Conservation (phyloP, 106 monocot genomes). For the Apostasia shenzhenica region DNA sequence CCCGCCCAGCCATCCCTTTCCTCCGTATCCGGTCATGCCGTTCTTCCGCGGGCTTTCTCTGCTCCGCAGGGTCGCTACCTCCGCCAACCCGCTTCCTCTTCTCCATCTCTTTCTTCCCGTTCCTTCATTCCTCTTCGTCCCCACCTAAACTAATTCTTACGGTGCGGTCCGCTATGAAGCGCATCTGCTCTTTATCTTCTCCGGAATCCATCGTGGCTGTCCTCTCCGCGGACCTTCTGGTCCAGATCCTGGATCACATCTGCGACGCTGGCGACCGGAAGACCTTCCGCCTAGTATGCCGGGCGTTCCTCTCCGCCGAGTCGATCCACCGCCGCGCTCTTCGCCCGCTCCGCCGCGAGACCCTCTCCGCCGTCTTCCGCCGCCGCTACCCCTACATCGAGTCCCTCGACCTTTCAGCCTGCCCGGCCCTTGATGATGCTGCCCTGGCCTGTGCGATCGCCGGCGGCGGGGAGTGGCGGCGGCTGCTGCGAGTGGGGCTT, state of each 20-base stretch:
- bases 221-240: slow-evolving; percentile 59
- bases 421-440: slow-evolving; percentile 34
- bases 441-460: slow-evolving; percentile 13
- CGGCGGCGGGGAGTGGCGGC: background rate
- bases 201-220: slow-evolving; percentile 13
- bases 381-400: slow-evolving; percentile 28
- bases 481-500: slow-evolving; percentile 33
- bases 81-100: background rate
- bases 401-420: slow-evolving; percentile 54
- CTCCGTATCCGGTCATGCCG: slow-evolving; percentile 7
- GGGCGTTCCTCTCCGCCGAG: slow-evolving; percentile 42
- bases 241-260: slow-evolving; percentile 49
- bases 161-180: background rate
- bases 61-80: background rate
- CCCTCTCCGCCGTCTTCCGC: slow-evolving; percentile 31
- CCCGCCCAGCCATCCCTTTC: background rate
- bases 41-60: background rate
- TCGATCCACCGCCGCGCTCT: slow-evolving; percentile 35
- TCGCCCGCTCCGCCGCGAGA: slow-evolving; percentile 32
- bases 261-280: slow-evolving; percentile 33
- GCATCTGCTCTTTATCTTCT: background rate
- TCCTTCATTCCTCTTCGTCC: slow-evolving; percentile 68
- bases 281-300: slow-evolving; percentile 57
- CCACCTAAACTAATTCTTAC: slow-evolving; percentile 32
- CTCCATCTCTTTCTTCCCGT: slow-evolving; percentile 12